These are phyloP conservation scores for Polyporus arcularius DNA, from an alignment of 768 basidiomycete species.

Conservation along the genomic window DNA sequence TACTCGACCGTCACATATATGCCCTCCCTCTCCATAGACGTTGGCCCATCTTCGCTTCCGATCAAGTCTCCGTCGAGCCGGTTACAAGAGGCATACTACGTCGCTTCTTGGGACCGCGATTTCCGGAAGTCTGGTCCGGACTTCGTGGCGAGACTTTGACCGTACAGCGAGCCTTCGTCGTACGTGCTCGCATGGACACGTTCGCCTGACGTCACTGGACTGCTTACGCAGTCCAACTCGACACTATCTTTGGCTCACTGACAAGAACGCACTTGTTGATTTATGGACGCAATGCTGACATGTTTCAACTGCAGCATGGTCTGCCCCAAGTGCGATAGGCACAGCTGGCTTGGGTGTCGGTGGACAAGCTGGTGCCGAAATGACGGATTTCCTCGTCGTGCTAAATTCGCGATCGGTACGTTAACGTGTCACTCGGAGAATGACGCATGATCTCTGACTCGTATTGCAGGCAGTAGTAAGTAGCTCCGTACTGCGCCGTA, in stretches of 20 bases:
- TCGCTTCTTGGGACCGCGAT: too few relatives aligned
- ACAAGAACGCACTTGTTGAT: background rate
- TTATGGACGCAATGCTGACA: background rate
- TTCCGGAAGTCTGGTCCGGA: too few relatives aligned
- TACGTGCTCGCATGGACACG: too few relatives aligned
- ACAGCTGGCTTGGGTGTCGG: conserved; percentile 90
- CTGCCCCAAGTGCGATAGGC: conserved; percentile 92
- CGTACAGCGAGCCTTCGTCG: too few relatives aligned
- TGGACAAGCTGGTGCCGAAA: conserved; percentile 78
- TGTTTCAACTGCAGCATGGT: conserved; percentile 64
- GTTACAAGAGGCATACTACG: too few relatives aligned
- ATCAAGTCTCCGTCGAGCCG: background rate
- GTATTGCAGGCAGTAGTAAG: conserved; percentile 49
- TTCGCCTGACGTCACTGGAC: too few relatives aligned
- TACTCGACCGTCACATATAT: conserved; percentile 14
- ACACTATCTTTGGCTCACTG: background rate
- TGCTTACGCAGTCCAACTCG: too few relatives aligned
- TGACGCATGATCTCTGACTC: background rate
- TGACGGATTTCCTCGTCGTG: conserved; percentile 91
- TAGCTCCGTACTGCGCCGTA: conserved; percentile 3
- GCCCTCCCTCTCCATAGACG: too few relatives aligned
- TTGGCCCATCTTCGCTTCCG: background rate
- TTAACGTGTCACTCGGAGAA: conserved; percentile 1
- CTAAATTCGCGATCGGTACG: conserved; percentile 80
- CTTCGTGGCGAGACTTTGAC: too few relatives aligned